A percentile compares a stretch with the other conserved stretches of the same genome.
Conservation (phyloP, 1,284 basidiomycete genomes). For the Stereum hirsutum region DNA sequence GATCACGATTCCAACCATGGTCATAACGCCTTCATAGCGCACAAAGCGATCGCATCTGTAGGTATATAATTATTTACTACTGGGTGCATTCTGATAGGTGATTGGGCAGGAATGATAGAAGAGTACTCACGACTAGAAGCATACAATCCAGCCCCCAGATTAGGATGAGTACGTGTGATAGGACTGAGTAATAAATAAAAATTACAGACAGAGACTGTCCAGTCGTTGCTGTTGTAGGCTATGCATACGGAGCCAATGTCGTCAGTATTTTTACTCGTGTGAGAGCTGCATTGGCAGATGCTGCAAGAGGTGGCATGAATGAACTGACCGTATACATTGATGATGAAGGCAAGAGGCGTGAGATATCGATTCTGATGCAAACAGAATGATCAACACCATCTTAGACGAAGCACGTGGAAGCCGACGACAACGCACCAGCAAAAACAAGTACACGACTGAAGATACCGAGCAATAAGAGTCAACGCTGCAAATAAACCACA, state of each 20-base stretch:
- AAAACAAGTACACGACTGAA: constrained; percentile 36
- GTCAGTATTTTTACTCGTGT: too few species aligned
- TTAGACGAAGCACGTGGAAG: too few species aligned
- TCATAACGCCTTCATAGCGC: constrained; percentile 40
- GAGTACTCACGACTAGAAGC: constrained; percentile 3
- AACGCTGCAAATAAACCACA: background rate
- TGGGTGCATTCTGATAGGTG: too few species aligned
- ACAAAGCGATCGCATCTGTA: constrained; percentile 37
- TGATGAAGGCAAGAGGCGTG: constrained; percentile 38
- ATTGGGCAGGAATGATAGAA: background rate
- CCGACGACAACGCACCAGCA: constrained; percentile 26
- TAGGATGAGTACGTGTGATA: background rate
- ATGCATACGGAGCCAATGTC: too few species aligned
- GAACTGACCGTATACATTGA: constrained; percentile 40
- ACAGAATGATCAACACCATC: background rate
- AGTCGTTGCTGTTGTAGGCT: too few species aligned
- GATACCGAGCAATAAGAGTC: background rate
- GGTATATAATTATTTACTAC: background rate
- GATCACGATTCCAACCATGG: constrained; percentile 36
- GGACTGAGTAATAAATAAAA: too few species aligned
- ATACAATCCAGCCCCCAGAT: background rate
- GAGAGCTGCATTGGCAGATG: too few species aligned
- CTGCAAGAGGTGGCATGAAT: too few species aligned
- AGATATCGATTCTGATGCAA: constrained; percentile 35
- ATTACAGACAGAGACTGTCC: too few species aligned